Conservation (phyloP, 1,284 basidiomycete species). For the Irpex sp. region DNA sequence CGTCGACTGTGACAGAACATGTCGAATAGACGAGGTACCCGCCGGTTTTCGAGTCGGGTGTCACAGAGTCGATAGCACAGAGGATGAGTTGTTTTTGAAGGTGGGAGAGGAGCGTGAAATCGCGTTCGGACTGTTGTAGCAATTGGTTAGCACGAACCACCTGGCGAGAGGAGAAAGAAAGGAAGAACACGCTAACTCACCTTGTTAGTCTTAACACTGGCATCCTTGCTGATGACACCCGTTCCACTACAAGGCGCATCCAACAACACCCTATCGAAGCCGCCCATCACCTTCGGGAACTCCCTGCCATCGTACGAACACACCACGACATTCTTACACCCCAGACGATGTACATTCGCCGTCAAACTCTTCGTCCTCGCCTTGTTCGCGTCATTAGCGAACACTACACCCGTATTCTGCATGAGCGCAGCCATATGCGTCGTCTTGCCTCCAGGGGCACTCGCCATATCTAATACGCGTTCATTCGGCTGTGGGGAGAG, state of each 20-base stretch:
- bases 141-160: not conserved
- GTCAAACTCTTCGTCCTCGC: constrained; percentile 92
- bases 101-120: constrained; percentile 92
- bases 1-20: constrained; percentile 96
- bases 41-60: constrained; percentile 84
- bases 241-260: constrained; percentile 99
- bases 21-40: constrained; percentile 98
- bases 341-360: constrained; percentile 94
- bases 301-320: constrained; percentile 97
- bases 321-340: constrained; percentile 97
- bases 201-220: constrained; percentile 98
- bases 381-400: constrained; percentile 97
- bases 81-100: constrained; percentile 98
- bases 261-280: constrained; percentile 93
- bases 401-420: constrained; percentile 97
- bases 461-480: constrained; percentile 97
- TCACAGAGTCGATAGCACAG: constrained; percentile 96
- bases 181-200: constrained; percentile 33
- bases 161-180: not conserved
- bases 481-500: constrained; percentile 91
- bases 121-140: constrained; percentile 73
- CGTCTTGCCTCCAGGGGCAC: constrained; percentile 96
- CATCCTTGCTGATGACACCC: constrained; percentile 97
- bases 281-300: constrained; percentile 99
- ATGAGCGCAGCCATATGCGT: constrained; percentile 95